These are phyloP conservation scores for Rhinocladiella similis DNA, from an alignment of 2,329 filamentous ascomycete genomes.

Conservation along the genomic window DNA sequence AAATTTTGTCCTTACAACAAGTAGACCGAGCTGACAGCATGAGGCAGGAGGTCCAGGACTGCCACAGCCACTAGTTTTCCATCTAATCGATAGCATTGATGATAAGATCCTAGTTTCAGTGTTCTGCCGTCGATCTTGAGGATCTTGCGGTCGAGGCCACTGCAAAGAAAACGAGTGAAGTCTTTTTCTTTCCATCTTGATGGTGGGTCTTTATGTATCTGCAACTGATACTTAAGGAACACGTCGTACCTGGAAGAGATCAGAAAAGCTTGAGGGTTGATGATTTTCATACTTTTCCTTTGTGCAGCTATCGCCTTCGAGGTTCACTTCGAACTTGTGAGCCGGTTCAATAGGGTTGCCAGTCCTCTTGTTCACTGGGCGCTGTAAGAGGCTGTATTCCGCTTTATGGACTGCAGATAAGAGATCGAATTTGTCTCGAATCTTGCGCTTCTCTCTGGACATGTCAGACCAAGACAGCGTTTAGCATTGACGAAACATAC, in stretches of 20 bases:
- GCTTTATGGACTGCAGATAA: constrained; percentile 42
- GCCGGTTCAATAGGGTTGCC: constrained; percentile 48
- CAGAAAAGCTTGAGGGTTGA: not conserved
- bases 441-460: constrained; percentile 44
- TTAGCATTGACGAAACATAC: constrained; percentile 33
- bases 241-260: constrained; percentile 40
- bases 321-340: constrained; percentile 49
- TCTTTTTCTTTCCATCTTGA: constrained; percentile 45
- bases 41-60: constrained; percentile 49
- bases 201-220: constrained; percentile 46
- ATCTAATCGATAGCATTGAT: constrained; percentile 53
- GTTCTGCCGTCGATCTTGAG: constrained; percentile 38
- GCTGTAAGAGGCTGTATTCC: constrained; percentile 46
- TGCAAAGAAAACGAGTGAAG: constrained; percentile 50
- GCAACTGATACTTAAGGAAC: constrained; percentile 49
- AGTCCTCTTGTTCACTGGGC: constrained; percentile 45
- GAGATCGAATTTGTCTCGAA: constrained; percentile 46
- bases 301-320: constrained; percentile 49
- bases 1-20: constrained; percentile 41
- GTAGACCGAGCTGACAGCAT: constrained; percentile 51
- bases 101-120: constrained; percentile 49
- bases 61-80: constrained; percentile 50
- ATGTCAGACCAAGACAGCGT: constrained; percentile 6
- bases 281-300: constrained; percentile 42
- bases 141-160: constrained; percentile 43